Conservation (phyloP, 306 rosid genomes). For the Fragaria vesca region DNA sequence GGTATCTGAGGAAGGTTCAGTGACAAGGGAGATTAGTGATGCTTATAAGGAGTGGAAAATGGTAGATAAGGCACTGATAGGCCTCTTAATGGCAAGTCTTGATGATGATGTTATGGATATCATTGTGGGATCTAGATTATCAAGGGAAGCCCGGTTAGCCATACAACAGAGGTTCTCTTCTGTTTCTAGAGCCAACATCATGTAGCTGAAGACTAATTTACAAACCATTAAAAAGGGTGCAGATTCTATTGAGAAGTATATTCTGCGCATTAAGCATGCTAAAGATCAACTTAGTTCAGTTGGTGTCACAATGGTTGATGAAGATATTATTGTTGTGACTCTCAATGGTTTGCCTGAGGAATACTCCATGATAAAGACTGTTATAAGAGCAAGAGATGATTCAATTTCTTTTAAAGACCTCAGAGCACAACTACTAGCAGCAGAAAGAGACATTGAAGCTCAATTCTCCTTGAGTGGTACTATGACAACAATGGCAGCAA, state of each 20-base stretch:
- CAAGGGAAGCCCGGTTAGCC: too few species aligned
- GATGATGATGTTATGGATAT: too few species aligned
- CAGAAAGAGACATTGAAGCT: neutral
- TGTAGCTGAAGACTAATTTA: neutral
- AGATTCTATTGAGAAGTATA: neutral
- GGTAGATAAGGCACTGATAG: too few species aligned
- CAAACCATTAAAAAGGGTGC: neutral
- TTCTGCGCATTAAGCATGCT: neutral
- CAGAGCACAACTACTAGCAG: neutral
- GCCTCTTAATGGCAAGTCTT: too few species aligned
- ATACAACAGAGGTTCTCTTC: neutral
- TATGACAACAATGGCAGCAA: too few species aligned
- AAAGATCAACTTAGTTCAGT: neutral
- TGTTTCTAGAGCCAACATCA: neutral
- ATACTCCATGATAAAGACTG: neutral
- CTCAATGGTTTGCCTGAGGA: neutral
- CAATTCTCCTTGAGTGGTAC: rapidly evolving
- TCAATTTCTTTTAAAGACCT: neutral
- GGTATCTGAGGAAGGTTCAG: too few species aligned
- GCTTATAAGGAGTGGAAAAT: too few species aligned
- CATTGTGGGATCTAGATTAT: too few species aligned
- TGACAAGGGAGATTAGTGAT: too few species aligned
- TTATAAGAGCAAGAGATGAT: neutral
- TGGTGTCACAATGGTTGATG: neutral
- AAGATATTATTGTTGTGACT: neutral